Base-by-base conservation (phyloP, 805 yeast genomes). In the Saccharomycopsis fibuligera region DNA sequence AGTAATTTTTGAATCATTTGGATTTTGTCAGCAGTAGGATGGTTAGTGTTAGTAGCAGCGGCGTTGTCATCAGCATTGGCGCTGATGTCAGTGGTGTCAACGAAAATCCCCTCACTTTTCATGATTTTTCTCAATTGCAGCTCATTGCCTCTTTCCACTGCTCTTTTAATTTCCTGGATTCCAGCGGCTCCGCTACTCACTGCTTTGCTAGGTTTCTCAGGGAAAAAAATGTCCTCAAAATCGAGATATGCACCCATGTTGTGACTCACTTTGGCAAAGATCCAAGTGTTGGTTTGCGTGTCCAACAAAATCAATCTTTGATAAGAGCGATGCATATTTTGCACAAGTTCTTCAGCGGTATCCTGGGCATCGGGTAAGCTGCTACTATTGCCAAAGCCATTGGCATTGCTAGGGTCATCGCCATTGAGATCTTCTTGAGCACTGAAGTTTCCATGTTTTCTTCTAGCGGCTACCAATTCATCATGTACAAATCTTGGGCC, bases 251-350 rank as follows among this genome's bases (percentile, higher is more conserved):
- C 29, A 31, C 24, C 16, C 17, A 39, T 29, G 16, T 30, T 25
- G 31, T 47, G 46, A 8, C 19, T 19, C 21, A 23, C 19, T 30
- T 35, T 45, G 33, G 49, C 40, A 25, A 41, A 46, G 24, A 41
- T 23, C 45, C 45, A 49, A 12, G 44, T 39, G 22, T 24, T 35
- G 14, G 45, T 35, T 24, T 23, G 22, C 17, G 48, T 31, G 16
- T 51, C 51, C 35, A 51, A 30, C 45, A 51, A 30, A 16, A 51
- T 39, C 9, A 23, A 16, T 10, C 52, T 16, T 4, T 23, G 23
- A 17, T 35, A 51, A 12, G 30, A 36, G 40, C 35, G 14, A 19
- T 45, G 31, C 31, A 19, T 17, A 8, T 30, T 24, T 4, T 36
- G 24, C 6, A 33, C 14, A 8, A 49, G 17, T 5, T 45, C 41